These are phyloP conservation scores for Solanum lignicaule DNA, from an alignment of 257 asterid species.

Conservation along the genomic window DNA sequence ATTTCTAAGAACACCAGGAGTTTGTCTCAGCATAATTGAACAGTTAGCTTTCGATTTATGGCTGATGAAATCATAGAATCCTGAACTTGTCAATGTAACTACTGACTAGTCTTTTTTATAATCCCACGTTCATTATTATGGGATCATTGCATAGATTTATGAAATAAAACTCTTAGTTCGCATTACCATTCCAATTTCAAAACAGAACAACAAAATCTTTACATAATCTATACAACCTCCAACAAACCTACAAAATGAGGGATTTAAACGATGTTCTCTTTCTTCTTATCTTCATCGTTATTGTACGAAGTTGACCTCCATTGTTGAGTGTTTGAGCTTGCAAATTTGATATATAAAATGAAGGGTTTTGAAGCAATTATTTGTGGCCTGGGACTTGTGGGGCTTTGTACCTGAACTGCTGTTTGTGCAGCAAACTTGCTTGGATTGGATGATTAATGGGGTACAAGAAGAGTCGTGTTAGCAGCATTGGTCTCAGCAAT, in stretches of 20 bases:
- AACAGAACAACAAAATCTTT: background rate
- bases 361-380: too few relatives aligned
- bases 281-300: background rate
- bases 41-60: background rate
- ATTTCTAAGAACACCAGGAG: background rate
- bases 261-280: background rate
- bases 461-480: too few relatives aligned
- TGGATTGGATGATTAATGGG: too few relatives aligned
- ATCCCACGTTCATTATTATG: background rate
- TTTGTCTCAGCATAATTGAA: background rate
- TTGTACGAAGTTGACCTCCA: background rate
- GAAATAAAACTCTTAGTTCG: background rate
- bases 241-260: background rate
- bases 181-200: background rate
- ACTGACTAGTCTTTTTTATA: background rate
- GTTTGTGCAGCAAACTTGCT: too few relatives aligned
- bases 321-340: background rate
- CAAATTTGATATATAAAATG: too few relatives aligned
- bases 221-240: background rate
- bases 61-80: background rate
- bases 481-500: too few relatives aligned
- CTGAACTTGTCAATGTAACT: background rate
- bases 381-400: too few relatives aligned
- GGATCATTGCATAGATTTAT: background rate
- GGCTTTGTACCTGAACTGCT: too few relatives aligned